A percentile compares a stretch with the other conserved stretches of the same genome.
Conservation (phyloP, 2,329 filamentous ascomycete species). For the Diaporthe velutina region DNA sequence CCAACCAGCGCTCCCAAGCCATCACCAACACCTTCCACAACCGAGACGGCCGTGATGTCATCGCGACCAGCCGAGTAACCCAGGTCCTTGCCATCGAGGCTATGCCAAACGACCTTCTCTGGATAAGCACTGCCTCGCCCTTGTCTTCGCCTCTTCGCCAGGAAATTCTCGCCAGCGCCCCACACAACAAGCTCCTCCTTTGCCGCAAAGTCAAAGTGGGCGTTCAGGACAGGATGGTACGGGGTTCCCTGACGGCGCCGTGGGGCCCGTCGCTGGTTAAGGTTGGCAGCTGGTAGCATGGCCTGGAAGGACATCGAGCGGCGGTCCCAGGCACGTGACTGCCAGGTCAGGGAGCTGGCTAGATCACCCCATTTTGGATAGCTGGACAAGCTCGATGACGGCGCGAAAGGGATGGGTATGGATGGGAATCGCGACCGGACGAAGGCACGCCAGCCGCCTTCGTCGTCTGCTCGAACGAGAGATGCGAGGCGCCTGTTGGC, state of each 20-base stretch:
- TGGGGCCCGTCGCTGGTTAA: slow-evolving; percentile 33
- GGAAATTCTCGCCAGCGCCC: slow-evolving; percentile 65
- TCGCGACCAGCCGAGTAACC: slow-evolving; percentile 60
- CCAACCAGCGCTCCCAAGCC: slow-evolving; percentile 58
- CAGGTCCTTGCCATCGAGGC: slow-evolving; percentile 52
- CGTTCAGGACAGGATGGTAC: slow-evolving; percentile 64
- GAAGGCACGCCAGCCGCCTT: slow-evolving; percentile 65
- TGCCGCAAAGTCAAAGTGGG: slow-evolving; percentile 51
- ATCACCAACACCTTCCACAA: slow-evolving; percentile 53
- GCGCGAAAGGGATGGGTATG: slow-evolving; percentile 48
- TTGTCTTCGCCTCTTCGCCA: slow-evolving; percentile 55
- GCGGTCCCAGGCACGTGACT: slow-evolving; percentile 67
- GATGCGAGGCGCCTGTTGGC: slow-evolving; percentile 55
- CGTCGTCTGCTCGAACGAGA: slow-evolving; percentile 49
- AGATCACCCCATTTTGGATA: slow-evolving; percentile 51
- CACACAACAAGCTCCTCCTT: slow-evolving; percentile 62
- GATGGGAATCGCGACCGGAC: slow-evolving; percentile 59
- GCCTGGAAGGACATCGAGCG: slow-evolving; percentile 57
- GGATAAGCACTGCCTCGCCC: slow-evolving; percentile 40
- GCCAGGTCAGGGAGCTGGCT: slow-evolving; percentile 62
- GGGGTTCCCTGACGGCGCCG: slow-evolving; percentile 50
- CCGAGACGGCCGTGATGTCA: slow-evolving; percentile 62
- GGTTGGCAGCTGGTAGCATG: slow-evolving; percentile 44
- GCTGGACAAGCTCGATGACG: slow-evolving; percentile 28
- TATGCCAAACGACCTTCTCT: slow-evolving; percentile 50